These are phyloP conservation scores for Rhizoctonia solani DNA, from an alignment of 1,284 basidiomycete genomes.

Conservation along the genomic window DNA sequence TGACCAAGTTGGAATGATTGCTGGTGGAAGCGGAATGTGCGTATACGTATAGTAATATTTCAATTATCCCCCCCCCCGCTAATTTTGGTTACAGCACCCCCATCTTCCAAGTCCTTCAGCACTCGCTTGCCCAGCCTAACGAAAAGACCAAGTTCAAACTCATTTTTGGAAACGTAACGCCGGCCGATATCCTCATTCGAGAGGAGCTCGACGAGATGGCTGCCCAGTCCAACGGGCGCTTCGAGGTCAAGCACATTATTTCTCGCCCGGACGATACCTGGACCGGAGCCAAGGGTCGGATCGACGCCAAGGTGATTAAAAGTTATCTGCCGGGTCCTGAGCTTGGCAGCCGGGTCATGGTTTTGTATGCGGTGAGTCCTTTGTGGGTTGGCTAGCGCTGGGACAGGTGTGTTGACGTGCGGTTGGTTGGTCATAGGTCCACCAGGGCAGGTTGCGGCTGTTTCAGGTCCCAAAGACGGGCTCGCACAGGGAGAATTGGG, in stretches of 20 bases:
- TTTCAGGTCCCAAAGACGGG: conserved; percentile 80
- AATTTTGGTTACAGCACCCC: conserved; percentile 46
- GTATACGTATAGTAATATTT: conserved; percentile 44
- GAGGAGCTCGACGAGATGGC: conserved; percentile 75
- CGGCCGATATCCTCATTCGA: conserved; percentile 86
- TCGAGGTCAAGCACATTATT: conserved; percentile 56
- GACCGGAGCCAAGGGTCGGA: conserved; percentile 48
- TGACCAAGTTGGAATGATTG: conserved; percentile 85
- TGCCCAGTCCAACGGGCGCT: conserved; percentile 44
- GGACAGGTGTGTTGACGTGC: conserved; percentile 1
- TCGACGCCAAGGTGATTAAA: conserved; percentile 66
- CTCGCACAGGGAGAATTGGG: conserved; percentile 82
- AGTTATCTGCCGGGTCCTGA: conserved; percentile 72
- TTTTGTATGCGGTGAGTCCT: conserved; percentile 77
- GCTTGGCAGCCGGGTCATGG: conserved; percentile 78
- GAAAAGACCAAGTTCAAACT: conserved; percentile 97
- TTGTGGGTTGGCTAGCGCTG: background rate
- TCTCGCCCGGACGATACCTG: conserved; percentile 53
- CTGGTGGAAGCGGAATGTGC: conserved; percentile 86
- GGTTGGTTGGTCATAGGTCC: no score
- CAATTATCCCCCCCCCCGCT: background rate
- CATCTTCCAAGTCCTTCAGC: conserved; percentile 62
- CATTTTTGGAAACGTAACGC: conserved; percentile 87
- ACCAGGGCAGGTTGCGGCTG: conserved; percentile 78
- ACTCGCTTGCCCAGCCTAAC: conserved; percentile 65